phyloP scores from a whole-genome alignment of 73 alveolate species.

The Paramecium bursaria region DNA sequence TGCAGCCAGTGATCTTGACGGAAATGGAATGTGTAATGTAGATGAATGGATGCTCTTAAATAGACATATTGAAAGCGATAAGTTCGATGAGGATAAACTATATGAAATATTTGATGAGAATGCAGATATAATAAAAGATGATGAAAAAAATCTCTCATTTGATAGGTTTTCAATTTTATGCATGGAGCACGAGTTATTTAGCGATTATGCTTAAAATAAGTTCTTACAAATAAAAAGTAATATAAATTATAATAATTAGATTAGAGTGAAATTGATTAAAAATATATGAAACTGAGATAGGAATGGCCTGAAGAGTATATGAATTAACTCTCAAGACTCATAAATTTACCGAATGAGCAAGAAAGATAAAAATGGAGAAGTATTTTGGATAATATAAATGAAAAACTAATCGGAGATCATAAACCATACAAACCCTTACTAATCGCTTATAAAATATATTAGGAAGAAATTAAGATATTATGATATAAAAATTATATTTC shows the following conservation, averaged over 20 bases:
- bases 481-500: neutral
- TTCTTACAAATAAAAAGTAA: slow-evolving; percentile 48
- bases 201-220: slow-evolving; percentile 55
- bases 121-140: slow-evolving; percentile 64
- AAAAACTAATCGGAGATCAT: slow-evolving; percentile 3
- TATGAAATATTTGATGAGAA: slow-evolving; percentile 58
- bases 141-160: slow-evolving; percentile 66
- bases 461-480: slow-evolving; percentile 34
- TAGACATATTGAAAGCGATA: slow-evolving; percentile 65
- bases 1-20: slow-evolving; percentile 69
- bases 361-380: slow-evolving; percentile 62
- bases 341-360: slow-evolving; percentile 3
- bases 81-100: slow-evolving; percentile 64
- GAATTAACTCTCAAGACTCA: slow-evolving; percentile 37
- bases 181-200: slow-evolving; percentile 63
- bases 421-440: slow-evolving; percentile 53
- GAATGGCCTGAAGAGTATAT: slow-evolving; percentile 25
- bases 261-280: slow-evolving; percentile 29
- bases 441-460: slow-evolving; percentile 54
- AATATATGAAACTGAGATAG: slow-evolving; percentile 32
- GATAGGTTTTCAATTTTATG: slow-evolving; percentile 62
- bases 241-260: neutral
- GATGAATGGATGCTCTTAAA: slow-evolving; percentile 66
- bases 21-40: slow-evolving; percentile 64
- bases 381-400: slow-evolving; percentile 15